Evolutionary conservation across 2,329 filamentous ascomycete species (phyloP).

Genomic region (Diaporthe eres): DNA sequence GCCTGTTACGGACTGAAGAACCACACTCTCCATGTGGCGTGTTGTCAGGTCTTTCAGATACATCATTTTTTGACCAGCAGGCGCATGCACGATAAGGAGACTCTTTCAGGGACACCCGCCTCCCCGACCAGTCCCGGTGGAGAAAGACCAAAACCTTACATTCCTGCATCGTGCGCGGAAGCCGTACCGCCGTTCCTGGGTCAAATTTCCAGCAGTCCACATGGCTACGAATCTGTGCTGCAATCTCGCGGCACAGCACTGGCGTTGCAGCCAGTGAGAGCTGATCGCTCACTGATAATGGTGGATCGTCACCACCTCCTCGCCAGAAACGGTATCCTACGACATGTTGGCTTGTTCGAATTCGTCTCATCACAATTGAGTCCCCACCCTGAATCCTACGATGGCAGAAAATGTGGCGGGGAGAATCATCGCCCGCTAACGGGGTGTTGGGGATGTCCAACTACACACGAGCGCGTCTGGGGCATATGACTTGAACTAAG

Average conservation of each 20-base stretch:
- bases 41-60: not conserved
- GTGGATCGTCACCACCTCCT: not conserved
- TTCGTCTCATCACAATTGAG: not conserved
- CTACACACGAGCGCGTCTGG: too few relatives aligned
- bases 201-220: not conserved
- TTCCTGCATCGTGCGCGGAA: not conserved
- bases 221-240: not conserved
- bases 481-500: not conserved
- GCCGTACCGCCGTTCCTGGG: not conserved
- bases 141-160: not conserved
- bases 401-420: not conserved
- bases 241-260: constrained; percentile 4
- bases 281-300: not conserved
- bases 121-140: not conserved
- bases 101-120: too few relatives aligned
- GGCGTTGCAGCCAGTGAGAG: not conserved
- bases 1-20: not conserved
- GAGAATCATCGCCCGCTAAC: not conserved
- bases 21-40: not conserved
- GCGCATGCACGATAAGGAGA: not conserved
- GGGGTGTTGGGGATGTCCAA: not conserved
- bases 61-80: not conserved
- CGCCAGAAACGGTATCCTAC: not conserved
- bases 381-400: not conserved
- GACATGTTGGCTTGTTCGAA: not conserved